Percentiles rank a stretch among this genome's conserved stretches.
phyloP scores from a whole-genome alignment of 352 stramenopile species.

The Pythium vanterpoolii region DNA sequence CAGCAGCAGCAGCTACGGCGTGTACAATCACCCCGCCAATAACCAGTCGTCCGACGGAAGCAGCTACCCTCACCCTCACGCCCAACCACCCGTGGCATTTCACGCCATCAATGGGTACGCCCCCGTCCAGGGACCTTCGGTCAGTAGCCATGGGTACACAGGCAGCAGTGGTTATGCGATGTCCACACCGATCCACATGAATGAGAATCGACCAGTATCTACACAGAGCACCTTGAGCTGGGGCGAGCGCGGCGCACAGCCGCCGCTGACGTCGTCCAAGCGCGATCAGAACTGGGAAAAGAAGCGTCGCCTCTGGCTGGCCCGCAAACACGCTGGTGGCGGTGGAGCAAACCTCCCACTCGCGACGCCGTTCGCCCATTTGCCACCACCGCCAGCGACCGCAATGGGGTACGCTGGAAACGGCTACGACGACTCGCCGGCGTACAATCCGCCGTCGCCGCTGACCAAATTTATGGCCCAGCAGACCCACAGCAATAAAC shows the following conservation, averaged over 20 bases:
- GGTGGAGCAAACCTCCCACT: neutral
- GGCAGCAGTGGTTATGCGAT: neutral
- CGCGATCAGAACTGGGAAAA: slow-evolving; percentile 81
- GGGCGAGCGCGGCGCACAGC: slow-evolving; percentile 41
- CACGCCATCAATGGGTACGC: slow-evolving; percentile 14
- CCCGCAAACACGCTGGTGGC: slow-evolving; percentile 38
- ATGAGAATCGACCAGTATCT: slow-evolving; percentile 12
- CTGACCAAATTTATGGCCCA: slow-evolving; percentile 75
- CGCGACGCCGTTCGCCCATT: neutral
- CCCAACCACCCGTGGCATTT: too few relatives aligned
- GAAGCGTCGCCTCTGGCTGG: slow-evolving; percentile 67
- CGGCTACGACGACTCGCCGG: slow-evolving; percentile 2
- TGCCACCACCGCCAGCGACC: slow-evolving; percentile 18
- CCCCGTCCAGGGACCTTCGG: neutral
- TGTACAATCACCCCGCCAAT: slow-evolving; percentile 19
- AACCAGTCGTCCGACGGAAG: slow-evolving; percentile 15
- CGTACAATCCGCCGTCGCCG: slow-evolving; percentile 44
- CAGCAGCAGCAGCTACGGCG: neutral
- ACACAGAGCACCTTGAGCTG: slow-evolving; percentile 30
- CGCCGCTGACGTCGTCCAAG: slow-evolving; percentile 71
- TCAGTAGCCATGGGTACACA: slow-evolving; percentile 8
- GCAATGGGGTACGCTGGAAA: neutral
- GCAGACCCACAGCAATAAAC: slow-evolving; percentile 31
- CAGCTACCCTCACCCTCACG: too few relatives aligned
- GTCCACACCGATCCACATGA: neutral